Conservation (phyloP, 306 rosid genomes). For the Begonia loranthoides region DNA sequence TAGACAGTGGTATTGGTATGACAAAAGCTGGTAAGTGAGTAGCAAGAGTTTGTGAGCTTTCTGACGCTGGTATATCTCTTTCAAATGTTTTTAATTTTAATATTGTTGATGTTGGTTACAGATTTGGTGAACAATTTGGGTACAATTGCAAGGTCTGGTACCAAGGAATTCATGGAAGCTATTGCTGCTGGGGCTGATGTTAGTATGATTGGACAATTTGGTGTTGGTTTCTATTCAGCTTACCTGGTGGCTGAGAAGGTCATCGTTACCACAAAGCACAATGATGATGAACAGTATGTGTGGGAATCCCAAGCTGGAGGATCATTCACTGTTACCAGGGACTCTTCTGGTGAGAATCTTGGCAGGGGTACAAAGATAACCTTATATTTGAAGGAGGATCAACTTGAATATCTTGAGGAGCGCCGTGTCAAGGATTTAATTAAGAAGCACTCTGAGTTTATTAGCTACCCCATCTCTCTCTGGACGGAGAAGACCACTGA, state of each 20-base stretch:
- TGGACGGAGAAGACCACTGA: conserved; percentile 15
- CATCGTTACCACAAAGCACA: conserved; percentile 15
- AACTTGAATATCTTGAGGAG: no score
- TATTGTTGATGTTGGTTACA: no score
- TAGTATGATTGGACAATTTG: conserved; percentile 28
- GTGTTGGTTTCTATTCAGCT: conserved; percentile 85
- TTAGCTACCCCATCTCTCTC: no score
- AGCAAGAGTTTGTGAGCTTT: no score
- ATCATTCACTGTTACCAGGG: conserved; percentile 34
- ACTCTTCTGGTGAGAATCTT: conserved; percentile 41
- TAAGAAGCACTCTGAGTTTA: conserved; percentile 51
- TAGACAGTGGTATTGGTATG: conserved; percentile 87
- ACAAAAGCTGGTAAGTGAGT: conserved; percentile 61
- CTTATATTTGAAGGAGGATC: conserved; percentile 12
- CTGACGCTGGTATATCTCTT: no score
- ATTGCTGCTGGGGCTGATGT: no score
- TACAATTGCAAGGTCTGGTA: conserved; percentile 68
- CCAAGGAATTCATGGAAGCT: conserved; percentile 89
- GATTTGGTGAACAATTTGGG: conserved; percentile 84
- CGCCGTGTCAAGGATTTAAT: conserved; percentile 13
- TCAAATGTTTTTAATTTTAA: no score
- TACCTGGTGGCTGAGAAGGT: conserved; percentile 28
- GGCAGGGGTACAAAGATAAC: conserved; percentile 82
- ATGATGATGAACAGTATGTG: no score
- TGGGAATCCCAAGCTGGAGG: conserved; percentile 33